Conservation (phyloP, 306 rosid genomes). For the Dryas drummondii region DNA sequence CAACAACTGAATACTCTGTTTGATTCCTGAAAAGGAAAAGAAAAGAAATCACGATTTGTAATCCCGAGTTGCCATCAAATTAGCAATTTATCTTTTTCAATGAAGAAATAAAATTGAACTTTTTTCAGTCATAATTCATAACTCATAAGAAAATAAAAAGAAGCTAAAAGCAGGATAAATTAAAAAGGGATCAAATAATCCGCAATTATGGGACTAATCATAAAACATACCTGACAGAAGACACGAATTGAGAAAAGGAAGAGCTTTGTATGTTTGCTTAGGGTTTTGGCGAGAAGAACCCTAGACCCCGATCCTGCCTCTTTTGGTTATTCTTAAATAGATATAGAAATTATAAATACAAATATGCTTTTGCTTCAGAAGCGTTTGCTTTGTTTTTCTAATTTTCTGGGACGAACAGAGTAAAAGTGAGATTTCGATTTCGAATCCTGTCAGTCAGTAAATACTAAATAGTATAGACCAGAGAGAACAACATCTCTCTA, state of each 20-base stretch:
- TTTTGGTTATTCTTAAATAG: neutral
- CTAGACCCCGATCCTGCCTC: slow-evolving; percentile 33
- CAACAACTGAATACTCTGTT: neutral
- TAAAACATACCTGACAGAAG: slow-evolving; percentile 19
- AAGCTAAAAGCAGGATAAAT: neutral
- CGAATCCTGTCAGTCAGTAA: slow-evolving; percentile 25
- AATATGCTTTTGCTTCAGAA: neutral
- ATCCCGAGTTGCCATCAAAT: too few species aligned
- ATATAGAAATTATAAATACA: neutral
- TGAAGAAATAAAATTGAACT: neutral
- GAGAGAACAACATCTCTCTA: neutral
- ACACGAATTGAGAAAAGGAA: neutral
- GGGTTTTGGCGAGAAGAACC: slow-evolving; percentile 19
- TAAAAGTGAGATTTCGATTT: slow-evolving; percentile 31
- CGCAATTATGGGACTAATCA: neutral
- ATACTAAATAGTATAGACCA: neutral
- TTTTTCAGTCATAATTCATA: neutral
- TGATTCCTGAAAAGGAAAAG: neutral
- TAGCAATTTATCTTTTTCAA: neutral
- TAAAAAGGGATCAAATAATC: neutral
- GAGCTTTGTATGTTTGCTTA: neutral
- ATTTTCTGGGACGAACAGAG: neutral
- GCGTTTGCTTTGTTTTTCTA: neutral
- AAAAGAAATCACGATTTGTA: neutral
- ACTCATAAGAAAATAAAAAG: neutral